Evolutionary conservation across 768 basidiomycete species (phyloP).

Genomic region (Russula virescens): DNA sequence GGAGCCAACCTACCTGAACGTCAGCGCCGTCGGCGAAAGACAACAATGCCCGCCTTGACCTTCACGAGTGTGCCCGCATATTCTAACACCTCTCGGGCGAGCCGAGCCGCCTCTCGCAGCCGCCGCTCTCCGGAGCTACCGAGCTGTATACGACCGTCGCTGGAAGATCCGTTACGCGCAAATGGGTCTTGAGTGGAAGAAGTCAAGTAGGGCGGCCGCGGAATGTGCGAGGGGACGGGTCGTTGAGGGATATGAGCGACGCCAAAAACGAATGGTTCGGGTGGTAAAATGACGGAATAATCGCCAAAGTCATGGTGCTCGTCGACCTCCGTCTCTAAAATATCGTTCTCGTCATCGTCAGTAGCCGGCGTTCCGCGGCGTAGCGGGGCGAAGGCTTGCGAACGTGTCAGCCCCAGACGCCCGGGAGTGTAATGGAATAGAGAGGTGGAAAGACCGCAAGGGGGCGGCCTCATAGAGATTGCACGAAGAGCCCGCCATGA

Average conservation of each 20-base stretch:
- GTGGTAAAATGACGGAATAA: slow-evolving; percentile 58
- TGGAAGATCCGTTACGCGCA: background rate
- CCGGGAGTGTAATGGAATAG: background rate
- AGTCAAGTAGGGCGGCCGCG: slow-evolving; percentile 48
- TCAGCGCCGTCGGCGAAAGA: background rate
- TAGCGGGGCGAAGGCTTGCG: background rate
- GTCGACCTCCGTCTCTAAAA: background rate
- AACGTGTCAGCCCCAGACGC: background rate
- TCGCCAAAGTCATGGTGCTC: slow-evolving; percentile 35
- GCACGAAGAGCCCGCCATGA: slow-evolving; percentile 8
- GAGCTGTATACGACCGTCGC: slow-evolving; percentile 15
- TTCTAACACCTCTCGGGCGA: slow-evolving; percentile 20
- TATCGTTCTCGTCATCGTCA: background rate
- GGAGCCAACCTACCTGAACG: slow-evolving; percentile 46
- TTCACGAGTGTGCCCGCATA: slow-evolving; percentile 22
- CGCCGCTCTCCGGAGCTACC: slow-evolving; percentile 15
- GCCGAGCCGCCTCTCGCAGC: slow-evolving; percentile 14
- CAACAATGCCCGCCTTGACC: slow-evolving; percentile 7
- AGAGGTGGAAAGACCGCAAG: background rate
- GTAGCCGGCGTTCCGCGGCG: background rate
- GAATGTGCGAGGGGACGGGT: slow-evolving; percentile 49
- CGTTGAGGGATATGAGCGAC: slow-evolving; percentile 55
- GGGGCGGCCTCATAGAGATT: background rate
- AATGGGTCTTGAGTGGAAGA: background rate
- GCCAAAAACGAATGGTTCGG: slow-evolving; percentile 61